Conservation (phyloP, 2,329 filamentous ascomycete genomes). For the Exophiala spinifera region DNA sequence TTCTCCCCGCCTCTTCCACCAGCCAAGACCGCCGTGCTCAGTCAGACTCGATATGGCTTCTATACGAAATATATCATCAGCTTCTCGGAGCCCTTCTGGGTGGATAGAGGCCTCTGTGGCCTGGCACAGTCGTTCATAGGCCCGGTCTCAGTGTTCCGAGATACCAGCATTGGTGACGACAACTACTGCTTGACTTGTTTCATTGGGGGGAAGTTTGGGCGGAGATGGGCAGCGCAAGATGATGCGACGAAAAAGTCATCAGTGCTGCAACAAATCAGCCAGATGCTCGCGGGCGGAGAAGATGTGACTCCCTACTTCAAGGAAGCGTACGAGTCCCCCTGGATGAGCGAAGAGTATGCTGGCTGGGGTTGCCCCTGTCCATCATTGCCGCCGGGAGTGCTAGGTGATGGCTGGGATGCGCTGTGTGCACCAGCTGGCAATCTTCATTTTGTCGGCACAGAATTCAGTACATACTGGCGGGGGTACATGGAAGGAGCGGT, state of each 20-base stretch:
- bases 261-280: constrained; percentile 34
- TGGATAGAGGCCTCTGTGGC: constrained; percentile 35
- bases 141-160: constrained; percentile 40
- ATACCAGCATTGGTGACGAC: constrained; percentile 35
- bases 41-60: constrained; percentile 44
- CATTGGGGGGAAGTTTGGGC: constrained; percentile 37
- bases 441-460: constrained; percentile 55
- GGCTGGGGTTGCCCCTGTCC: constrained; percentile 44
- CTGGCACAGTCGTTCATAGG: constrained; percentile 39
- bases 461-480: constrained; percentile 53
- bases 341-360: constrained; percentile 39
- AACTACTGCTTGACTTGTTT: constrained; percentile 41
- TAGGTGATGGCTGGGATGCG: constrained; percentile 35
- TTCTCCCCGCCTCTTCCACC: constrained; percentile 49
- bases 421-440: constrained; percentile 40
- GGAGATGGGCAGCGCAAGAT: constrained; percentile 35
- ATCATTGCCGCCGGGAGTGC: constrained; percentile 38
- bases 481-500: constrained; percentile 61
- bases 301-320: constrained; percentile 16
- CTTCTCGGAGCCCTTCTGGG: constrained; percentile 48
- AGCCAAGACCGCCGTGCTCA: constrained; percentile 38
- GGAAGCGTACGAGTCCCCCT: constrained; percentile 34
- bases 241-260: constrained; percentile 24
- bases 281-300: constrained; percentile 30
- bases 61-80: constrained; percentile 52